Evolutionary conservation across 2,329 filamentous ascomycete genomes (phyloP).

Genomic region (Waltergamsia citrina): DNA sequence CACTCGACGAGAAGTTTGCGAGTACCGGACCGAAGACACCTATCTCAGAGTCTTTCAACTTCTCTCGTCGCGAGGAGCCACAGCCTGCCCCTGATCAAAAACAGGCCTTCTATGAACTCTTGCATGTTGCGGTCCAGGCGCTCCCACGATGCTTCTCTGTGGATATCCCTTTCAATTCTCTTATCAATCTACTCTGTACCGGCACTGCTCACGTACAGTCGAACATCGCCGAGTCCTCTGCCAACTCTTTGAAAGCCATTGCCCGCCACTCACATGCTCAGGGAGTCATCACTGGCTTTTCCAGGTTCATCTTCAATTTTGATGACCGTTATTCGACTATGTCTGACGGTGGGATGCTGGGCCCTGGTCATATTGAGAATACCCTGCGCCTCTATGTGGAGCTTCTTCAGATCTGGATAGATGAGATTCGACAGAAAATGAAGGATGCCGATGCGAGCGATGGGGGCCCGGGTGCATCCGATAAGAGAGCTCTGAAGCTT

Average conservation of each 20-base stretch:
- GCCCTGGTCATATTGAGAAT: constrained; percentile 87
- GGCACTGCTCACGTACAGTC: constrained; percentile 91
- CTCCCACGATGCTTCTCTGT: constrained; percentile 87
- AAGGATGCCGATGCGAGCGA: constrained; percentile 60
- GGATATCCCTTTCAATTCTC: constrained; percentile 83
- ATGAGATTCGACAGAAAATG: constrained; percentile 83
- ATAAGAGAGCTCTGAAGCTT: constrained; percentile 65
- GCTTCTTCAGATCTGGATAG: constrained; percentile 91
- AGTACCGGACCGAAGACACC: constrained; percentile 86
- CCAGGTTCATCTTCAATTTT: constrained; percentile 96
- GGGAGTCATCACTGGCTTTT: constrained; percentile 92
- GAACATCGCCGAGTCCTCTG: constrained; percentile 86
- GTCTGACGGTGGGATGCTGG: constrained; percentile 95
- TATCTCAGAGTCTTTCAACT: constrained; percentile 88
- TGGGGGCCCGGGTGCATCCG: constrained; percentile 51
- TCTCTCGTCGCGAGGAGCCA: constrained; percentile 73
- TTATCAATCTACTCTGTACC: constrained; percentile 92
- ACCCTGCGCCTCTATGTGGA: constrained; percentile 90
- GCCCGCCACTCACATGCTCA: constrained; percentile 88
- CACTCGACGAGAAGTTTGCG: constrained; percentile 89
- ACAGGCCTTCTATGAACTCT: constrained; percentile 88
- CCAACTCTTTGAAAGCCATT: constrained; percentile 89
- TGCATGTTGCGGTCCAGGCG: constrained; percentile 92
- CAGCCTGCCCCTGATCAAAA: constrained; percentile 69
- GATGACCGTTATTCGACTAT: constrained; percentile 96